These are phyloP conservation scores for Zygosaccharomyces pseudobailii DNA, from an alignment of 1,139 yeast species.

Conservation along the genomic window DNA sequence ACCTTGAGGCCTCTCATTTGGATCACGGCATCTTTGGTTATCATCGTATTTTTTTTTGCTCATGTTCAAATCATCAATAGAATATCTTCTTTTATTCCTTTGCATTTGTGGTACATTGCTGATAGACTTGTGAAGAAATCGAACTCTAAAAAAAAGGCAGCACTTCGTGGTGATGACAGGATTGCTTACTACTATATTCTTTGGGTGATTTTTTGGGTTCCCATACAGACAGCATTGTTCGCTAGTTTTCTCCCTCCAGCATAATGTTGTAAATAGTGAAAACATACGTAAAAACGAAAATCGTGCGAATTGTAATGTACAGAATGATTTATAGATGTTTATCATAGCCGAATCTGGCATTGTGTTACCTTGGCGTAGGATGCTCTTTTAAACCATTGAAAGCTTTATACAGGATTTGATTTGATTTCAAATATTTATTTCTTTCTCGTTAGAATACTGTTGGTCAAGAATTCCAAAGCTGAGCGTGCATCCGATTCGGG, in stretches of 20 bases:
- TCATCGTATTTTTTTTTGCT: slow-evolving; percentile 58
- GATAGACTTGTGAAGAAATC: slow-evolving; percentile 27
- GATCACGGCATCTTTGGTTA: slow-evolving; percentile 41
- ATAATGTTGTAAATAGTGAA: slow-evolving; percentile 25
- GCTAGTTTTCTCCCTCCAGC: slow-evolving; percentile 76
- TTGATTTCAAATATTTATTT: slow-evolving; percentile 40
- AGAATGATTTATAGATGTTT: slow-evolving; percentile 1
- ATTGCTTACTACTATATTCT: slow-evolving; percentile 33
- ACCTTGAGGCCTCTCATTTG: slow-evolving; percentile 40
- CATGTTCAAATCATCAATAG: slow-evolving; percentile 85
- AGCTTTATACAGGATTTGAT: background rate
- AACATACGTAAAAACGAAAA: background rate
- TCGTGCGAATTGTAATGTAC: background rate
- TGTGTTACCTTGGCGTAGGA: background rate
- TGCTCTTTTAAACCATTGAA: background rate
- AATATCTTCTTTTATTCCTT: slow-evolving; percentile 69
- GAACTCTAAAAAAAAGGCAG: slow-evolving; percentile 6
- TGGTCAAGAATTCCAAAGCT: slow-evolving; percentile 81
- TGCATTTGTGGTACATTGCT: slow-evolving; percentile 69
- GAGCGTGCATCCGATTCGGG: slow-evolving; percentile 89
- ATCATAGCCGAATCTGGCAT: background rate
- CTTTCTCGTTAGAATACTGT: slow-evolving; percentile 74
- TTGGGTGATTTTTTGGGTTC: slow-evolving; percentile 51
- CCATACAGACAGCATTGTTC: slow-evolving; percentile 56
- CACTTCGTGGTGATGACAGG: slow-evolving; percentile 22